These are phyloP conservation scores for Prunella vulgaris DNA, from an alignment of 257 asterid species.

Conservation along the genomic window DNA sequence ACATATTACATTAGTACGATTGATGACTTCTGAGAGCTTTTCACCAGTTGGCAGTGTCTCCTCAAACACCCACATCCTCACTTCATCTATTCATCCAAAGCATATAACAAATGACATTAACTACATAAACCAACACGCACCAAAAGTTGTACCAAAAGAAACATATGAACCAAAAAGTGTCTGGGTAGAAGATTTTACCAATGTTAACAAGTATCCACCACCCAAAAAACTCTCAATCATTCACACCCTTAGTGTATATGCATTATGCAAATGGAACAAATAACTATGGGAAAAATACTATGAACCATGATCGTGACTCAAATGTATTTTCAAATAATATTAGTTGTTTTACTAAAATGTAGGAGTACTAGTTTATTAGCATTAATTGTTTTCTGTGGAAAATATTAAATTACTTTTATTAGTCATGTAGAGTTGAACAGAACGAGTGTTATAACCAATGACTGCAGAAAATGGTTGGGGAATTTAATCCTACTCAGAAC, in stretches of 20 bases:
- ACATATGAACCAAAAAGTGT: not conserved
- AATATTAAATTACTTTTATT: no score
- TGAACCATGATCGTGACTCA: no score
- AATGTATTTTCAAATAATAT: no score
- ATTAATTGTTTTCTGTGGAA: no score
- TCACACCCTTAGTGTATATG: not conserved
- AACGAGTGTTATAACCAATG: not conserved
- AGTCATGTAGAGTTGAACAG: no score
- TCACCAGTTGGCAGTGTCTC: conserved; percentile 60
- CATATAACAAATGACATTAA: not conserved
- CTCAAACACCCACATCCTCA: conserved; percentile 88
- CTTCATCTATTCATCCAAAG: conserved; percentile 51
- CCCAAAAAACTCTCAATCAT: not conserved
- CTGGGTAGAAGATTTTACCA: not conserved
- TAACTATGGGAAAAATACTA: no score
- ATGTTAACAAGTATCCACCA: not conserved
- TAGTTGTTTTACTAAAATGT: no score
- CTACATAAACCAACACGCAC: not conserved
- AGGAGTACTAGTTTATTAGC: no score
- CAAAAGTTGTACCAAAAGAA: not conserved
- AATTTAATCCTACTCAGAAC: not conserved
- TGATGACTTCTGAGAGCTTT: conserved; percentile 69
- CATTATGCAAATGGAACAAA: not conserved
- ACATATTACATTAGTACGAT: conserved; percentile 47
- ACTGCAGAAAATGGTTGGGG: not conserved